Conservation (phyloP, 1,284 basidiomycete genomes). For the Chiua sp. region DNA sequence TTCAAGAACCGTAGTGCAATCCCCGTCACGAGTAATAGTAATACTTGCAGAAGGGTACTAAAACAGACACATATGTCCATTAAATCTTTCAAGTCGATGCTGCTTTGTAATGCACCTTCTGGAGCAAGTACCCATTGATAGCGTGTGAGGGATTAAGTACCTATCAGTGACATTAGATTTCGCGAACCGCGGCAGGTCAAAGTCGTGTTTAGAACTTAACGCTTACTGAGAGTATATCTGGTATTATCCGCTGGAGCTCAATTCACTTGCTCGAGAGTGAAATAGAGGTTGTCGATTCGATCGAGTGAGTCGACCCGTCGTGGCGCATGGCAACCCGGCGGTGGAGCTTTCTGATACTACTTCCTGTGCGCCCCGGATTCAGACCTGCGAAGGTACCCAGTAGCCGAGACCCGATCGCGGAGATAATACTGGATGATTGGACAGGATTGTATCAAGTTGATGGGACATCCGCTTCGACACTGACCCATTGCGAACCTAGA, state of each 20-base stretch:
- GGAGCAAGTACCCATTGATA: conserved; percentile 16
- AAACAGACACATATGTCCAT: not conserved
- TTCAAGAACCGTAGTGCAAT: conserved; percentile 17
- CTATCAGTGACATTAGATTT: conserved; percentile 1
- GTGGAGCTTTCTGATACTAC: no score
- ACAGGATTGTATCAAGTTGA: not conserved
- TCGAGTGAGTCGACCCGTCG: not conserved
- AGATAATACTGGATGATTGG: not conserved
- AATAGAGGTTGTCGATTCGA: not conserved
- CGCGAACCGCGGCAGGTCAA: not conserved
- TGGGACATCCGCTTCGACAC: conserved; percentile 11
- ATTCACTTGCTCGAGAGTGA: not conserved
- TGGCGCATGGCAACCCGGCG: not conserved
- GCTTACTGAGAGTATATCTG: not conserved
- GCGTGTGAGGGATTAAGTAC: conserved; percentile 13
- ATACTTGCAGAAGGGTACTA: conserved; percentile 14
- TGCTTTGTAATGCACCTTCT: conserved; percentile 5
- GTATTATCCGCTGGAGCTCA: conserved; percentile 12
- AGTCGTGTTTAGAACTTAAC: no score
- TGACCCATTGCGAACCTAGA: conserved; percentile 4
- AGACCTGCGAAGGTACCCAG: not conserved
- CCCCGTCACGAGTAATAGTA: conserved; percentile 7
- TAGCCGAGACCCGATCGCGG: not conserved
- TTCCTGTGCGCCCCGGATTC: not conserved
- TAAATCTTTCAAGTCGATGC: not conserved